Evolutionary conservation across 805 yeast genomes (phyloP), one percentile per base, ranked within the genome.

Genomic region (Wickerhamiella occidentalis): DNA sequence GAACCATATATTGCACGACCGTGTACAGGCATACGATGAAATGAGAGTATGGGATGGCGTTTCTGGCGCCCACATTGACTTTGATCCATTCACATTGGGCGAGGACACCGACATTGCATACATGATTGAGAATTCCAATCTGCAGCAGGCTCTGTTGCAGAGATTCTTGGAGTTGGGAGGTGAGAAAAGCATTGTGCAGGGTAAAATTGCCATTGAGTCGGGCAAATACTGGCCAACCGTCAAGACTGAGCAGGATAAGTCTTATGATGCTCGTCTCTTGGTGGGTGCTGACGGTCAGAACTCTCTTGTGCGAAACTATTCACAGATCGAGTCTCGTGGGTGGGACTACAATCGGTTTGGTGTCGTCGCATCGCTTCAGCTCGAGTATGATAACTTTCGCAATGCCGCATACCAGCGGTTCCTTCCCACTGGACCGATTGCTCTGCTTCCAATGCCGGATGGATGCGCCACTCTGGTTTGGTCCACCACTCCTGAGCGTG

Each of bases 251-350:
- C 19, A 15, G 3, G 48, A 42, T 9, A 33, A 36, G 15, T 75
- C 77, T 12, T 70, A 80, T 46, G 75, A 76, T 58, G 75, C 95
- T 0, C 72, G 95, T 49, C 69, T 88, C n/a, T 68, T 88, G 18
- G 77, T 92, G 13, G 98, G 98, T 7, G 95, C 96, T 36, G 98
- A 92, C 63, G 98, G 98, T 0, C 86, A 79, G 63, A 85, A 87
- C 63, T 87, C 96, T 0, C 96, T 96, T 0, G 97, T 84, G 5
- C 74, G 96, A 44, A 72, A 75, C 54, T 88, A 75, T 60, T 82
- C 96, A 0, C 79, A 76, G 1, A 87, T 92, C 49, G 80, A 79
- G 60, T 77, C 94, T 1, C 74, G 95, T 44, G 98, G 98, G 13
- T 92, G 97, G 97, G 76, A 76, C 45, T 92, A 92, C 65, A 72